Base-by-base conservation (phyloP, 2,329 filamentous ascomycete genomes). In the Penicillium paneum region DNA sequence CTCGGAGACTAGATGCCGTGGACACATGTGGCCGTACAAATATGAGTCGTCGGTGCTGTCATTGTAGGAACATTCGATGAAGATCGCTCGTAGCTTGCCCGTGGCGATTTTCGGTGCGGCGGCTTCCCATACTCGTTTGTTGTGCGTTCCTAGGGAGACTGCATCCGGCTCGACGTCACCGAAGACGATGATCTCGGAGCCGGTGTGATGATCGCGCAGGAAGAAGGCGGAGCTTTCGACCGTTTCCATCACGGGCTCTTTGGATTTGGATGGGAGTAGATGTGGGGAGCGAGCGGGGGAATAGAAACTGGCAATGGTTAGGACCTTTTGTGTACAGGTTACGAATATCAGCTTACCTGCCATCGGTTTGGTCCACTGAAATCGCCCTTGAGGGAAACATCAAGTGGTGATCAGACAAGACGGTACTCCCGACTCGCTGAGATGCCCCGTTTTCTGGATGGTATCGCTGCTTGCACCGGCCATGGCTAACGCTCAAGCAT, bases 1-100 rank as follows among this genome's bases (percentile, higher is more conserved):
- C 72, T 99, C 94, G 42, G 88, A 83, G 24, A 93, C 84, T 12
- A 99, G 75, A 69, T 91, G 94, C 0, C 85, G 80, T 0, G 94
- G 94, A 35, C 90, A 90, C 13, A 99, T 78, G 65, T 99, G 94
- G 0, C 94, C 94, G 61, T 91, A 99, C 0, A 99, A 79, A 0
- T 86, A 83, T 46, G 88, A 86, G 56, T 94, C 86, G 21, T 84
- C 81, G 65, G 91, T 88, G 8, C 83, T 83, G 70, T 97, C 88
- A 57, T 91, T 89, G 71, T 93, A 99, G 58, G 90, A 96, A 72
- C 93, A 97, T 77, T 99, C 94, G 64, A 99, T 95, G 68, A 97
- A 93, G 12, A 99, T 88, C 11, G 88, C 93, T 0, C 81, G 82
- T 0, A 99, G 80, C 4, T 81, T 79, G 1, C 90, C 90, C 0